Evolutionary conservation across 2,329 filamentous ascomycete genomes (phyloP), one percentile per base, ranked within the genome.

Genomic region (Sodiomyces alkalinus): DNA sequence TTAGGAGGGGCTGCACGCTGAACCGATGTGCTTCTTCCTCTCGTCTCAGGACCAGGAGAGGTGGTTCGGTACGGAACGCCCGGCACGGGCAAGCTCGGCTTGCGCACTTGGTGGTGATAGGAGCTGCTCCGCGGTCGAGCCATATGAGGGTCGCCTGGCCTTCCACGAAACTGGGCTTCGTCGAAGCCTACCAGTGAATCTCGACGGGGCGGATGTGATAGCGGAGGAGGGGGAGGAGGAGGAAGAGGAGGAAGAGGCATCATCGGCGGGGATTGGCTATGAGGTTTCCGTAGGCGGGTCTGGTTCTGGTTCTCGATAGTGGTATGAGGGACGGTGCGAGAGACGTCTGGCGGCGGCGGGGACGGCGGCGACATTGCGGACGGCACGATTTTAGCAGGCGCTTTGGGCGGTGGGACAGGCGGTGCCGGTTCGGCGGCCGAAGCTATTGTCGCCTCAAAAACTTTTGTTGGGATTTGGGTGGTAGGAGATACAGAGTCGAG

Each of bases 21-120:
- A 2, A 56, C 62, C 8, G 64, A 68, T 17, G 54, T 54, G 39
- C 62, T 63, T 31, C 63, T 55, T 7, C 53, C 55, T 17, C 61
- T 53, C 2, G 46, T 27, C 17, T 60, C 53, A 20, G 49, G 41
- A 4, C 46, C 42, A 4, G 58, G 47, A 8, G 52, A 52, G 9
- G 43, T 40, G 20, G 36, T 34, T 19, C 45, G 40, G 8, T 42
- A 36, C 24, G 41, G 46, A 22, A 46, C 33, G 15, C 32, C 43
- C 22, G 41, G 33, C 14, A 38, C 35, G 29, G 44, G 29, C 21
- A 41, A 35, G 26, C 39, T 34, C 7, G 34, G 29, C 17, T 23
- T 37, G 19, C 33, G 40, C 15, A 22, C 40, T 24, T 11, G 10
- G 22, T 38, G 30, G 13, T 48, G 44, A 19, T 50, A 45, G 10